phyloP scores from a whole-genome alignment of 208 protist species.

The Acanthamoeba lenticulata region DNA sequence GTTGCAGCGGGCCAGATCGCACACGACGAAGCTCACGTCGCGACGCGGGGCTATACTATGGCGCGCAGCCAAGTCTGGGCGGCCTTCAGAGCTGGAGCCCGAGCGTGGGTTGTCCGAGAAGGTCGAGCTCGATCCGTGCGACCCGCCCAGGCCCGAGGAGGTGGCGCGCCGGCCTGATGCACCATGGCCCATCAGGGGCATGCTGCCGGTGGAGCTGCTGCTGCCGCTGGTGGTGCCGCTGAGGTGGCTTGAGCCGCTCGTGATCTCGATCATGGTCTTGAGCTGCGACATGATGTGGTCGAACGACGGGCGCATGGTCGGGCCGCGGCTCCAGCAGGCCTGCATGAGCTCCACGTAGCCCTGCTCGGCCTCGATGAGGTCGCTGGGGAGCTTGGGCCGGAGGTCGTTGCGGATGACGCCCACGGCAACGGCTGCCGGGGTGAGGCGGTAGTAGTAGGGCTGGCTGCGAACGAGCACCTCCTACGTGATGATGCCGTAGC shows the following conservation, averaged over 20 bases:
- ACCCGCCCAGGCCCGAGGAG: no score
- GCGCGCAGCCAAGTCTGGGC: not conserved
- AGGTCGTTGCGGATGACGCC: not conserved
- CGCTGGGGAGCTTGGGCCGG: not conserved
- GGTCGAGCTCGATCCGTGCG: no score
- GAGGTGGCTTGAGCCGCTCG: not conserved
- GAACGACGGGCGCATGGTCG: not conserved
- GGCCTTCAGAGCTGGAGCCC: not conserved
- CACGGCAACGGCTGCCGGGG: not conserved
- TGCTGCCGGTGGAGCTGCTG: not conserved
- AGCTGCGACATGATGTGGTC: not conserved
- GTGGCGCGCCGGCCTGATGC: not conserved
- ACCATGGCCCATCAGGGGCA: not conserved
- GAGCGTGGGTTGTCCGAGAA: not conserved
- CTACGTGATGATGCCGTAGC: not conserved
- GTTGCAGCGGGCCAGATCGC: constrained; percentile 16
- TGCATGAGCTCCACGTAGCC: not conserved
- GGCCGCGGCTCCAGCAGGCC: not conserved
- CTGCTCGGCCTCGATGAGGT: not conserved
- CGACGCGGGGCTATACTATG: not conserved
- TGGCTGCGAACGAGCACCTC: not conserved
- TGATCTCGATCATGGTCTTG: not conserved
- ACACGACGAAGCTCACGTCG: not conserved
- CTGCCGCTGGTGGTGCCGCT: not conserved
- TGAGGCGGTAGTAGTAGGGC: not conserved